phyloP scores from a whole-genome alignment of 805 yeast species.

The Candida glaebosa region DNA sequence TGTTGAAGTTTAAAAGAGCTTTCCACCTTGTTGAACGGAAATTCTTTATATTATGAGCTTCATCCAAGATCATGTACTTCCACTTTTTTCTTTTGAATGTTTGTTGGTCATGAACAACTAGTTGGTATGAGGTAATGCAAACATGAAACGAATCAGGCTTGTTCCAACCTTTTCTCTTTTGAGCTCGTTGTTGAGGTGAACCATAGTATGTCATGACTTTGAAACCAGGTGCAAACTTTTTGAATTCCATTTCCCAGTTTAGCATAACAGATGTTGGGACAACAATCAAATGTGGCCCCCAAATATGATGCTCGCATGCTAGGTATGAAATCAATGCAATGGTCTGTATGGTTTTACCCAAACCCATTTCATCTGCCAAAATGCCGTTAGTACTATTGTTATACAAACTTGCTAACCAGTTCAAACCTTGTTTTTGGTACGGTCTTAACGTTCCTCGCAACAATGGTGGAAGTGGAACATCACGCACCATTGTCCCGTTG shows the following conservation, averaged over 20 bases:
- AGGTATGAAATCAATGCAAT: constrained; percentile 80
- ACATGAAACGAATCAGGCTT: constrained; percentile 94
- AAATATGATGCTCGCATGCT: constrained; percentile 88
- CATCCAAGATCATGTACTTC: constrained; percentile 96
- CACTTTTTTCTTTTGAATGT: constrained; percentile 89
- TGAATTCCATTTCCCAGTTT: constrained; percentile 99
- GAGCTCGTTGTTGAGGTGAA: constrained; percentile 93
- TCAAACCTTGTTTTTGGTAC: constrained; percentile 93
- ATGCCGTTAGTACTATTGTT: constrained; percentile 94
- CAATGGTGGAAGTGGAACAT: constrained; percentile 74
- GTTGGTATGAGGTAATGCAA: constrained; percentile 93
- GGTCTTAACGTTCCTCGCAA: constrained; percentile 81
- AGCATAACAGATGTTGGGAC: constrained; percentile 97
- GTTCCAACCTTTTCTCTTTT: constrained; percentile 96
- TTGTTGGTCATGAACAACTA: constrained; percentile 96
- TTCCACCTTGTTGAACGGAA: constrained; percentile 97
- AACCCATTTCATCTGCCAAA: constrained; percentile 98
- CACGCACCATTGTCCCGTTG: constrained; percentile 44
- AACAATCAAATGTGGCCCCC: constrained; percentile 98
- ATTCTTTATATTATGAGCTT: constrained; percentile 96
- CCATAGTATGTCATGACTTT: constrained; percentile 95
- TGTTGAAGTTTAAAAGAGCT: constrained; percentile 88
- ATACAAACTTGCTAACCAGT: constrained; percentile 94
- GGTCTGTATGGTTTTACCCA: constrained; percentile 96
- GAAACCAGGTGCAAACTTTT: constrained; percentile 96